A percentile compares a stretch with the other conserved stretches of the same genome.
These are phyloP conservation scores for Eucalyptus cloeziana DNA, from an alignment of 345 rosid genomes.

Conservation along the genomic window DNA sequence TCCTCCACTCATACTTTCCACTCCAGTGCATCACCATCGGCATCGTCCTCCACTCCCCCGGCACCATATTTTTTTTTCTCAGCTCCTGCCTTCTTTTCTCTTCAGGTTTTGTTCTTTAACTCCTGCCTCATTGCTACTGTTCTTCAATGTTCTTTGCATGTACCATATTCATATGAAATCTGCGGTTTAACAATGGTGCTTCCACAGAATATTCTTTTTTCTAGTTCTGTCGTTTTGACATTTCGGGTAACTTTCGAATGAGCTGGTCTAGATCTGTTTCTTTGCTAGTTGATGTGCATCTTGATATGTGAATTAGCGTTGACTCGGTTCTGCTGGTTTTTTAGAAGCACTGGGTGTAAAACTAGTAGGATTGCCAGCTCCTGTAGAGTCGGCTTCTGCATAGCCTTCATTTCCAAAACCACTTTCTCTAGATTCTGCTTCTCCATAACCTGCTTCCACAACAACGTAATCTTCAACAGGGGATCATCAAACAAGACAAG, in stretches of 20 bases:
- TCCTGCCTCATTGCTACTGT: background rate
- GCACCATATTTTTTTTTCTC: background rate
- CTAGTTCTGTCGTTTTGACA: background rate
- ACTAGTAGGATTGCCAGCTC: background rate
- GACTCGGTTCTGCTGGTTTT: background rate
- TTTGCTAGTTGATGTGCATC: background rate
- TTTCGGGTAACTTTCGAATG: background rate
- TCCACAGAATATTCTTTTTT: background rate
- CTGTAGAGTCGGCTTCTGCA: background rate
- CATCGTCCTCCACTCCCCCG: too few relatives aligned
- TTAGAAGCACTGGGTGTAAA: background rate
- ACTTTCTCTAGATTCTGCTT: background rate
- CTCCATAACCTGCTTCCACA: background rate
- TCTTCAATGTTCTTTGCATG: background rate
- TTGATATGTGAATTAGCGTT: background rate
- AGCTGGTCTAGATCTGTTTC: slow-evolving; percentile 8
- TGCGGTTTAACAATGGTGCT: background rate
- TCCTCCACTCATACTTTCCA: background rate
- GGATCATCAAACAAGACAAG: background rate
- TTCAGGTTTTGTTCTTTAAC: background rate
- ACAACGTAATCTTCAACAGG: background rate
- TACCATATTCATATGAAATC: background rate
- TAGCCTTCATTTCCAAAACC: background rate
- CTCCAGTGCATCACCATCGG: too few relatives aligned
- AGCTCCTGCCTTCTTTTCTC: background rate